Evolutionary conservation across 2,329 filamentous ascomycete species (phyloP).

Genomic region (Dendryphion nanum): DNA sequence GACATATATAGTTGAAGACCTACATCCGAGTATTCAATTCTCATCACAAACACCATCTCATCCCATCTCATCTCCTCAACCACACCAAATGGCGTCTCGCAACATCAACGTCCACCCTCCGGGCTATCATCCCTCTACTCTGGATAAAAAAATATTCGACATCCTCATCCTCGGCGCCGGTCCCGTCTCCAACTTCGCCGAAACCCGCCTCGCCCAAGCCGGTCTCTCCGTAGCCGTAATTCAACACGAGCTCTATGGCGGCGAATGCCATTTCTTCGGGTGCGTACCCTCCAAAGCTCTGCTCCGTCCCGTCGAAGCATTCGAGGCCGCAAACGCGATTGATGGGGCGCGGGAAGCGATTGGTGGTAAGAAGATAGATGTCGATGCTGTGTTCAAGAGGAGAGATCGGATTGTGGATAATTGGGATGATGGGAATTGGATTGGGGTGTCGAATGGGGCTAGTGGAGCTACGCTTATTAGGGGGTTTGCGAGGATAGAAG

Average conservation of each 20-base stretch:
- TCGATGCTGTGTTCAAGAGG: too few species aligned
- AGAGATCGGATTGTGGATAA: too few species aligned
- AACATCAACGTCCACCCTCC: background rate
- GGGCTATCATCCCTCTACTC: background rate
- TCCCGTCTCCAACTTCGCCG: background rate
- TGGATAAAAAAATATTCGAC: background rate
- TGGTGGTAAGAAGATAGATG: too few species aligned
- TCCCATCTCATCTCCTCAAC: too few species aligned
- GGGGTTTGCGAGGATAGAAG: too few species aligned
- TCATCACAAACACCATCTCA: too few species aligned
- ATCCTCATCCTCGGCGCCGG: background rate
- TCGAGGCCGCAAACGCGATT: background rate
- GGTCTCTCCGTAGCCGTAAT: background rate
- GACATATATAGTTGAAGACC: too few species aligned
- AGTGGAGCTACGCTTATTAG: too few species aligned
- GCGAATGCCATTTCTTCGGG: background rate
- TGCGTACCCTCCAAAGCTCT: background rate
- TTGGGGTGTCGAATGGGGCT: too few species aligned
- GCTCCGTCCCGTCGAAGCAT: background rate
- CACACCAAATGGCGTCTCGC: background rate
- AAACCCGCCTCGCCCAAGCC: background rate
- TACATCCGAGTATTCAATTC: too few species aligned
- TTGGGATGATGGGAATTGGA: too few species aligned
- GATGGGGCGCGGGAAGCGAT: background rate
- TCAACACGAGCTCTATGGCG: background rate